phyloP scores from a whole-genome alignment of 1,284 basidiomycete species.

The Wolfiporia cocos region DNA sequence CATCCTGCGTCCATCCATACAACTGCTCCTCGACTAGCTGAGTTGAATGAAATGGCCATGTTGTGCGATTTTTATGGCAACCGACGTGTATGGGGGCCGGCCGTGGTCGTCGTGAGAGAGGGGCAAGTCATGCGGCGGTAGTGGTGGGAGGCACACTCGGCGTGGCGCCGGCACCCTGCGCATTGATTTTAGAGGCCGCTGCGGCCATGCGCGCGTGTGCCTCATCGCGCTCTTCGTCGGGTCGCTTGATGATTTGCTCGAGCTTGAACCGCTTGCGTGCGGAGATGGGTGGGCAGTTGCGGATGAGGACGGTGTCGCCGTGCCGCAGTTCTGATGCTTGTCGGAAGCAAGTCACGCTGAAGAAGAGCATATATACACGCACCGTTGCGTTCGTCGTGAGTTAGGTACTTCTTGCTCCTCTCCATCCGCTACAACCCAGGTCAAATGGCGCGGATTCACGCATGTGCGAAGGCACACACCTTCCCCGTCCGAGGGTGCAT shows the following conservation, averaged over 20 bases:
- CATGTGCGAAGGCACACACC: conserved; percentile 35
- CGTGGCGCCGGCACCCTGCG: background rate
- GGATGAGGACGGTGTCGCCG: conserved; percentile 68
- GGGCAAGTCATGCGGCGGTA: background rate
- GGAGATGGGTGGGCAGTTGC: conserved; percentile 73
- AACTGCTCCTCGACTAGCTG: too few relatives aligned
- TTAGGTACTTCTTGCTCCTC: conserved; percentile 67
- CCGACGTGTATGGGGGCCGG: too few relatives aligned
- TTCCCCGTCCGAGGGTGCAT: conserved; percentile 68
- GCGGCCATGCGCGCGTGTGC: conserved; percentile 12
- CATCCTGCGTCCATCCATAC: too few relatives aligned
- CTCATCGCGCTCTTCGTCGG: conserved; percentile 50
- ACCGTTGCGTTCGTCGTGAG: conserved; percentile 69
- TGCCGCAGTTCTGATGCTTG: conserved; percentile 47
- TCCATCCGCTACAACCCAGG: conserved; percentile 59
- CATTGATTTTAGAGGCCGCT: background rate
- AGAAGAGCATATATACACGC: conserved; percentile 16
- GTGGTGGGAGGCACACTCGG: background rate
- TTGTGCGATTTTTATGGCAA: too few relatives aligned
- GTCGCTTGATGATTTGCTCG: conserved; percentile 59
- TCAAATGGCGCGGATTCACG: conserved; percentile 3
- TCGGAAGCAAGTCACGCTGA: background rate
- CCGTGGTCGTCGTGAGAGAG: background rate
- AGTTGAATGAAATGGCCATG: too few relatives aligned
- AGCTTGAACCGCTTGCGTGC: conserved; percentile 69